These are phyloP conservation scores for Entrophospora sp. DNA, from an alignment of 192 early-diverging fungal genomes.

Conservation along the genomic window DNA sequence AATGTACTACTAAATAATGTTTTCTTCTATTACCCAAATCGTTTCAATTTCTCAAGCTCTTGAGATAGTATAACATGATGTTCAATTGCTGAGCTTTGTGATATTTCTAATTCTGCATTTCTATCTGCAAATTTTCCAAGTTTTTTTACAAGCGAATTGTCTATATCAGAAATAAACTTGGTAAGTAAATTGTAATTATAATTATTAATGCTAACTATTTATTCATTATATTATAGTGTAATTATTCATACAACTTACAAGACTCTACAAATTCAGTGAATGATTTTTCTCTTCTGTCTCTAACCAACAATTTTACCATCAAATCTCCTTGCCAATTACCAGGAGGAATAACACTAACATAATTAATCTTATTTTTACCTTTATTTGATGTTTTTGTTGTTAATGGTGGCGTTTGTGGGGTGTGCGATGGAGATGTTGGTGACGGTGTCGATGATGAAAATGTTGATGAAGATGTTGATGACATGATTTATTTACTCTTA, in stretches of 20 bases:
- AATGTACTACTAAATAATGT: no score
- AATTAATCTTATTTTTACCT: no score
- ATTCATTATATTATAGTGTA: not conserved
- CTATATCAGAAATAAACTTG: slow-evolving; percentile 20
- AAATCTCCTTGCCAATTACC: slow-evolving; percentile 32
- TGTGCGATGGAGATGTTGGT: no score
- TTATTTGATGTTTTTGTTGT: no score
- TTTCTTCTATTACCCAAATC: slow-evolving; percentile 37
- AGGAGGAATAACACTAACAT: not conserved
- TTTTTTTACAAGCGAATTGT: slow-evolving; percentile 38
- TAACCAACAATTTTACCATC: slow-evolving; percentile 29
- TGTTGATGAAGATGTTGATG: no score
- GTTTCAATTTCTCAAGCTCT: slow-evolving; percentile 27
- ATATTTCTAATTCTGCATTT: slow-evolving; percentile 31
- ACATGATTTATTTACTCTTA: no score
- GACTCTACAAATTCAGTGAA: slow-evolving; percentile 40
- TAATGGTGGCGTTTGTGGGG: no score
- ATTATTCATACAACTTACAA: no score
- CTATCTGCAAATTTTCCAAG: slow-evolving; percentile 30
- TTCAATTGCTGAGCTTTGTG: slow-evolving; percentile 24
- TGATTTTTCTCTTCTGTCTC: slow-evolving; percentile 39
- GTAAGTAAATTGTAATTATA: not conserved
- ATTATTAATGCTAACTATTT: no score
- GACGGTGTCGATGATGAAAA: no score
- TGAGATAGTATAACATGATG: slow-evolving; percentile 28